These are phyloP conservation scores for Magnaporthiopsis rhizophila DNA, from an alignment of 2,329 filamentous ascomycete genomes.

Conservation along the genomic window DNA sequence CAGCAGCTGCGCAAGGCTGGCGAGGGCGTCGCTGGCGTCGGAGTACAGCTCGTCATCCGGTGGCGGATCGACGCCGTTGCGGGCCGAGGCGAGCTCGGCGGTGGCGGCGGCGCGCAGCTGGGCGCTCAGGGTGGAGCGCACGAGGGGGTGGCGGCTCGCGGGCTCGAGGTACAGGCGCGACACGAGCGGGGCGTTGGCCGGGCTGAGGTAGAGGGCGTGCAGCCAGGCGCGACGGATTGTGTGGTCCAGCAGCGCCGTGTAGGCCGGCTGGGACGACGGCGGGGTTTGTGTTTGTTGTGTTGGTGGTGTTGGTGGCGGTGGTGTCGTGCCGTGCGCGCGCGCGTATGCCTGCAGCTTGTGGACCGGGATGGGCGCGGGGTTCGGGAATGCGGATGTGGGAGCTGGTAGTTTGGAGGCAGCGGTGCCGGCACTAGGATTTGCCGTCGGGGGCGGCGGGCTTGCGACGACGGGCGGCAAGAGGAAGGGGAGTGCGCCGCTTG, in stretches of 20 bases:
- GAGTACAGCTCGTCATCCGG: conserved; percentile 28
- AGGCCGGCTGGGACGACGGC: conserved; percentile 37
- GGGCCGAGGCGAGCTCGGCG: conserved; percentile 37
- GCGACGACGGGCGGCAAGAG: conserved; percentile 50
- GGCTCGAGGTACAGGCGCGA: conserved; percentile 62
- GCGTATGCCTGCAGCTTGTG: conserved; percentile 17
- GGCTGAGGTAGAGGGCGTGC: conserved; percentile 71
- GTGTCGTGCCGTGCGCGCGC: conserved; percentile 7
- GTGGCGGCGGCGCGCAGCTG: conserved; percentile 68
- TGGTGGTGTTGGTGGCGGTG: not conserved
- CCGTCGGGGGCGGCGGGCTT: conserved; percentile 22
- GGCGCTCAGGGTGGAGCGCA: conserved; percentile 53
- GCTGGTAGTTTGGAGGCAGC: not conserved
- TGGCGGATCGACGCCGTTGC: conserved; percentile 10
- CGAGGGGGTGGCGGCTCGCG: conserved; percentile 49
- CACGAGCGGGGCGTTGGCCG: conserved; percentile 61
- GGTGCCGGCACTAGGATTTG: conserved; percentile 8
- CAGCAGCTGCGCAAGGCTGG: conserved; percentile 36
- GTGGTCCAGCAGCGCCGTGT: conserved; percentile 68
- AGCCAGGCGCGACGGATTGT: conserved; percentile 83
- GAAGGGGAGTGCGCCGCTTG: conserved; percentile 81
- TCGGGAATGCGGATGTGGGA: conserved; percentile 1
- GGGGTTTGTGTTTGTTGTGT: not conserved
- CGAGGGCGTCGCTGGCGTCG: conserved; percentile 36
- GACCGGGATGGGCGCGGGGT: conserved; percentile 17